Percentiles rank a stretch among this genome's conserved stretches.
phyloP scores from a whole-genome alignment of 2,329 filamentous ascomycete genomes.

The Colletotrichum sp. region DNA sequence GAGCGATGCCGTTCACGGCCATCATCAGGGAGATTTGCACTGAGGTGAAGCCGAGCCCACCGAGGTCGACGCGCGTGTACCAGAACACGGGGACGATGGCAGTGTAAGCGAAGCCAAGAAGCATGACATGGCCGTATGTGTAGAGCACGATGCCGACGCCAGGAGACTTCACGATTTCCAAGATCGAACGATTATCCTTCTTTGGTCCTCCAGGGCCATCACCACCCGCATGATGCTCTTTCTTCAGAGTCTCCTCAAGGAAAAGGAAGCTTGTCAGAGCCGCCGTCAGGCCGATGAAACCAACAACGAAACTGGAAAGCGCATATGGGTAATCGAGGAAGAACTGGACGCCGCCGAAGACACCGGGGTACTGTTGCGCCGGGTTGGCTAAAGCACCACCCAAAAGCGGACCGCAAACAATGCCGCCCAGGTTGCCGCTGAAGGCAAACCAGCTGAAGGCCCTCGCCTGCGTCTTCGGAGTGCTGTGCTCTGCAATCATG shows the following conservation, averaged over 20 bases:
- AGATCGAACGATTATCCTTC: background rate
- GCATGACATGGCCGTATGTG: conserved; percentile 69
- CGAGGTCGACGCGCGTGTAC: conserved; percentile 66
- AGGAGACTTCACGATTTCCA: conserved; percentile 61
- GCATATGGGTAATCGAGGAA: conserved; percentile 71
- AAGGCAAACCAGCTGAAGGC: conserved; percentile 83
- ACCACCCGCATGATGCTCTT: conserved; percentile 12
- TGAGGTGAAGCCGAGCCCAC: conserved; percentile 69
- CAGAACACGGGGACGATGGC: conserved; percentile 73
- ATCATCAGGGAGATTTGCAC: conserved; percentile 71
- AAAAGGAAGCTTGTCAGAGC: conserved; percentile 59
- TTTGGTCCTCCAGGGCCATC: background rate
- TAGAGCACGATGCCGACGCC: conserved; percentile 71
- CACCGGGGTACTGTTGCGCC: conserved; percentile 62
- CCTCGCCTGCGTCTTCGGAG: conserved; percentile 70
- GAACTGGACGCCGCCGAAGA: conserved; percentile 62
- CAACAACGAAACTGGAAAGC: conserved; percentile 61
- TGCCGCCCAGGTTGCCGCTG: conserved; percentile 71
- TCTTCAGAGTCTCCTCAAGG: conserved; percentile 65
- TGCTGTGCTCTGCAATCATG: conserved; percentile 79
- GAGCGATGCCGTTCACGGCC: conserved; percentile 66
- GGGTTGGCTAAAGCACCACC: conserved; percentile 75
- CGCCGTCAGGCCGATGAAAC: conserved; percentile 48
- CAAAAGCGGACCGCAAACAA: conserved; percentile 69
- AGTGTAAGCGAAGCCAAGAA: conserved; percentile 75